Conservation (phyloP, 768 basidiomycete genomes). For the Podaxis mareebaensis region DNA sequence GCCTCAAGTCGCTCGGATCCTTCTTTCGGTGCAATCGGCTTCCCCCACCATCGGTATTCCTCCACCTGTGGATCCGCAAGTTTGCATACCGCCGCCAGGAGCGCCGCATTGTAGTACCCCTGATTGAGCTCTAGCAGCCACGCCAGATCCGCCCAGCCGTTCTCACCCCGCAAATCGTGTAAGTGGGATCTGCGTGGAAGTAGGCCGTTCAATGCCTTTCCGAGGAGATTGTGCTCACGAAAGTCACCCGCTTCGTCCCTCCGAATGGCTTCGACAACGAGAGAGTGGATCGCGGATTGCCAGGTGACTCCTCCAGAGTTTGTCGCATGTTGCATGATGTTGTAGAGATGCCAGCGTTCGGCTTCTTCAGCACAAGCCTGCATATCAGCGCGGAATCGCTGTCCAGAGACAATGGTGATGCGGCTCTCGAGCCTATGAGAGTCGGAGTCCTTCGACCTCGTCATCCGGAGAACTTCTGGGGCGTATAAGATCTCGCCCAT, state of each 20-base stretch:
- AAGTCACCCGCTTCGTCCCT: constrained; percentile 21
- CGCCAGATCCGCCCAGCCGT: constrained; percentile 28
- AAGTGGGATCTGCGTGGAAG: constrained; percentile 23
- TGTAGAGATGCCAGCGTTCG: constrained; percentile 22
- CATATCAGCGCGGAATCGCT: constrained; percentile 12
- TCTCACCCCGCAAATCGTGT: constrained; percentile 15
- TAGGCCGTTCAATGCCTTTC: constrained; percentile 26
- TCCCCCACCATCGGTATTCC: constrained; percentile 17
- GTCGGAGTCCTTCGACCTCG: background rate
- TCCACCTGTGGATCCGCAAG: constrained; percentile 8
- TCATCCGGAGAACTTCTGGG: constrained; percentile 9
- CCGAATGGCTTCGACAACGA: constrained; percentile 25
- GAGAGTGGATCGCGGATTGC: constrained; percentile 25
- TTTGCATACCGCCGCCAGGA: constrained; percentile 26
- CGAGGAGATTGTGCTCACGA: constrained; percentile 22
- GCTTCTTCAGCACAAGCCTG: constrained; percentile 14
- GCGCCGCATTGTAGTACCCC: constrained; percentile 26
- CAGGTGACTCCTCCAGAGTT: constrained; percentile 22
- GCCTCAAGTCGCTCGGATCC: constrained; percentile 15
- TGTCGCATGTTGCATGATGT: constrained; percentile 24
- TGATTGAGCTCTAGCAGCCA: constrained; percentile 29
- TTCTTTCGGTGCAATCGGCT: constrained; percentile 14
- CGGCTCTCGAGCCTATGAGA: background rate
- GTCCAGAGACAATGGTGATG: constrained; percentile 4
- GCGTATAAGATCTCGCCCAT: constrained; percentile 13